Evolutionary conservation across 2,329 filamentous ascomycete species (phyloP).

Genomic region (Nannizzia gypsea): DNA sequence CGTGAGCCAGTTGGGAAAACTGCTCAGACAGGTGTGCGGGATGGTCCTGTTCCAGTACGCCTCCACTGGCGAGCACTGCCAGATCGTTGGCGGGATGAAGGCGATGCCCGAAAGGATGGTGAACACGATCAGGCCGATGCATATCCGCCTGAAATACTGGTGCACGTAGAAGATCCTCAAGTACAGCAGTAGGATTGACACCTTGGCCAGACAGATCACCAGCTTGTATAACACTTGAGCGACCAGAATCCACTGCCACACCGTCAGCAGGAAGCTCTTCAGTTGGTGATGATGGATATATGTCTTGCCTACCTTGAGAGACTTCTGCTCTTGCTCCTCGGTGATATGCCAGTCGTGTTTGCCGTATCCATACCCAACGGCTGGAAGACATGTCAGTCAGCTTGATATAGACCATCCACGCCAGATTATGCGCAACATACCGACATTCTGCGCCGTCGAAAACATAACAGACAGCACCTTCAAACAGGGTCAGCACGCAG

Average conservation of each 20-base stretch:
- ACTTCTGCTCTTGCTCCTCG: not conserved
- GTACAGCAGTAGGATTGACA: constrained; percentile 13
- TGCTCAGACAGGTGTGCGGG: constrained; percentile 9
- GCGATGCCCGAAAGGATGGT: constrained; percentile 7
- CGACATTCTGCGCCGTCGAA: constrained; percentile 5
- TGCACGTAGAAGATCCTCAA: constrained; percentile 11
- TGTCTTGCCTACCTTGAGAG: constrained; percentile 9
- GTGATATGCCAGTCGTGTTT: constrained; percentile 5
- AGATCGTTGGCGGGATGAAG: constrained; percentile 10
- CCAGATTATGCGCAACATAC: constrained; percentile 2
- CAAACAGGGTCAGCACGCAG: not conserved
- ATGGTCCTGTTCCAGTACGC: constrained; percentile 10
- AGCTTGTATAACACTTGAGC: constrained; percentile 11
- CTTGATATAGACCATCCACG: not conserved
- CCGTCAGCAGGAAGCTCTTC: not conserved
- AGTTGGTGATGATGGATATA: not conserved
- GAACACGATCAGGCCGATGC: constrained; percentile 9
- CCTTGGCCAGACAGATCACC: constrained; percentile 8
- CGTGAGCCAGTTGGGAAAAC: constrained; percentile 5
- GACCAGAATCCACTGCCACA: constrained; percentile 6
- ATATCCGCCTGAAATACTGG: constrained; percentile 10
- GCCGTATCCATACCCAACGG: constrained; percentile 10
- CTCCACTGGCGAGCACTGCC: constrained; percentile 11
- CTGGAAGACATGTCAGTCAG: not conserved
- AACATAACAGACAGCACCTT: constrained; percentile 7